phyloP scores from a whole-genome alignment of 148 eudicot species.

The Fallopia convolvulus region DNA sequence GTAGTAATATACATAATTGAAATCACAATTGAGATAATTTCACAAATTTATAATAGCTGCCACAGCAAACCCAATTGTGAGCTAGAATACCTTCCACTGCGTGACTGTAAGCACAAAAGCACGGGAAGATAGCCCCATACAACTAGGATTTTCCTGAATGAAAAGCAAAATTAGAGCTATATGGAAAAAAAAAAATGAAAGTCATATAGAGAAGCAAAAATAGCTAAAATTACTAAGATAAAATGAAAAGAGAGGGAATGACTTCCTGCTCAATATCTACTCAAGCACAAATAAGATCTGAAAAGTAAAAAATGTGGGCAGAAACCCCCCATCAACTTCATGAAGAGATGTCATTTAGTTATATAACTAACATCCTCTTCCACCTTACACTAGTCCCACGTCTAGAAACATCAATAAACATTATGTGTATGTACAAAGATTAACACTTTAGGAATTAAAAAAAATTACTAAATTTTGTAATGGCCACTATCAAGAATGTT shows the following conservation, averaged over 20 bases:
- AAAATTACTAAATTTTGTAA: constrained; percentile 21
- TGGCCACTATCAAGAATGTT: constrained; percentile 50
- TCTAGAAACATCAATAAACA: constrained; percentile 18
- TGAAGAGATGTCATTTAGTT: constrained; percentile 12
- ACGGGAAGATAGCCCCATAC: constrained; percentile 68
- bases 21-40: background rate
- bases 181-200: constrained; percentile 19
- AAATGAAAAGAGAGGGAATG: background rate
- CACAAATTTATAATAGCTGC: background rate
- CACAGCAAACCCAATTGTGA: constrained; percentile 13
- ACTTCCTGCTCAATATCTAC: background rate
- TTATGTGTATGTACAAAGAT: constrained; percentile 19
- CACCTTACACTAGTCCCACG: constrained; percentile 17
- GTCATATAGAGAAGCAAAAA: background rate
- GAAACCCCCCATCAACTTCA: constrained; percentile 7
- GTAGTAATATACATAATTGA: background rate
- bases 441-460: background rate
- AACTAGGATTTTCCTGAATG: constrained; percentile 69
- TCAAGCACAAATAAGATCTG: constrained; percentile 4
- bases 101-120: constrained; percentile 71
- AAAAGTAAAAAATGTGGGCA: background rate
- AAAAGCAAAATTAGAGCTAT: constrained; percentile 67
- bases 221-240: background rate
- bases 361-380: constrained; percentile 13
- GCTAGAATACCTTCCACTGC: constrained; percentile 93